A percentile compares a stretch with the other conserved stretches of the same genome.
These are phyloP conservation scores for Paramarasmius palmivorus DNA, from an alignment of 1,284 basidiomycete species.

Conservation along the genomic window DNA sequence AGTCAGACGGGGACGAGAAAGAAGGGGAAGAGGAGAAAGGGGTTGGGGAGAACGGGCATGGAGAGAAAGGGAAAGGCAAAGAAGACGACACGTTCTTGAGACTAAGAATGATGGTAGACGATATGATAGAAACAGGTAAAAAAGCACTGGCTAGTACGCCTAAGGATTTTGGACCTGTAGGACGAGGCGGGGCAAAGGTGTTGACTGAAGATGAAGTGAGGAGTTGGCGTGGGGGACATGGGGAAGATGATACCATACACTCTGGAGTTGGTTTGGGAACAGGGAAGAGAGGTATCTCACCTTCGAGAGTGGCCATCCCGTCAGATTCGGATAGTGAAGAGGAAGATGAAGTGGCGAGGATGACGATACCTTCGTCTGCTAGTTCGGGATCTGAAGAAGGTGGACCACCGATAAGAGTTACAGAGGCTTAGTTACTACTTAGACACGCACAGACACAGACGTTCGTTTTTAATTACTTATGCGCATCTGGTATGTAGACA, in stretches of 20 bases:
- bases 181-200: slow-evolving; percentile 60
- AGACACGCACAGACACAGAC: too few relatives aligned
- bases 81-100: slow-evolving; percentile 52
- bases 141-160: slow-evolving; percentile 61
- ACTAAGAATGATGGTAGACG: slow-evolving; percentile 61
- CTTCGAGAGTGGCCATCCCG: slow-evolving; percentile 33
- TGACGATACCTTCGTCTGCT: too few relatives aligned
- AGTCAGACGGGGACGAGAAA: slow-evolving; percentile 25
- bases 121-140: slow-evolving; percentile 59
- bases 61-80: slow-evolving; percentile 42
- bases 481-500: too few relatives aligned
- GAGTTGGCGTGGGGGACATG: slow-evolving; percentile 49
- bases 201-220: slow-evolving; percentile 69
- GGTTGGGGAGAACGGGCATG: slow-evolving; percentile 39
- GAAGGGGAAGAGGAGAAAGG: slow-evolving; percentile 30
- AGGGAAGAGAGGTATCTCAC: slow-evolving; percentile 30
- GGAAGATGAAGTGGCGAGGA: too few relatives aligned
- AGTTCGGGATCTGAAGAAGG: too few relatives aligned
- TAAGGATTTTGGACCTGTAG: slow-evolving; percentile 47
- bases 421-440: too few relatives aligned
- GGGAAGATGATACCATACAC: slow-evolving; percentile 20
- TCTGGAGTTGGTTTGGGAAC: slow-evolving; percentile 17
- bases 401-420: too few relatives aligned
- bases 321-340: too few relatives aligned
- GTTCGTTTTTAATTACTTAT: too few relatives aligned